A percentile compares a stretch with the other conserved stretches of the same genome.
Evolutionary conservation across 169 alveolate genomes (phyloP).

Genomic region (Eimeria tenella): DNA sequence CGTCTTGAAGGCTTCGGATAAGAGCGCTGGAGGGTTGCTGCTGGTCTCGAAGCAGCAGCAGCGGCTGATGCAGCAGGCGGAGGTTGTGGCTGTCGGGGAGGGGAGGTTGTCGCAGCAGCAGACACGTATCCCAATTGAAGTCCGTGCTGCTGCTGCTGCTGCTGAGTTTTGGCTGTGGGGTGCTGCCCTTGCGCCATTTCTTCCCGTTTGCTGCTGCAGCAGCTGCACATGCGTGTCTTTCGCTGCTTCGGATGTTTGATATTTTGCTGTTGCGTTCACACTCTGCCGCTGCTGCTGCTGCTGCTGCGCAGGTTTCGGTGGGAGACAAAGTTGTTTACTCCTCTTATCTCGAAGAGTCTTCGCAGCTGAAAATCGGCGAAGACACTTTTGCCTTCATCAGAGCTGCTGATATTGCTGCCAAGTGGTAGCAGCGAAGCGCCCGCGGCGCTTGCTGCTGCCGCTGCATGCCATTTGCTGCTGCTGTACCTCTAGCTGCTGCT

Average conservation of each 20-base stretch:
- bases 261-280: not conserved
- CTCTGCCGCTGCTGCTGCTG: not conserved
- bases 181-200: not conserved
- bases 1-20: conserved; percentile 38
- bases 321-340: conserved; percentile 64
- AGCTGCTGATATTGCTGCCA: conserved; percentile 57
- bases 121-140: conserved; percentile 45
- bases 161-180: not conserved
- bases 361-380: conserved; percentile 55
- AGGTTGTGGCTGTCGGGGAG: conserved; percentile 61
- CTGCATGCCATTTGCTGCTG: not conserved
- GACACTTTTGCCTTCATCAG: conserved; percentile 60
- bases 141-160: conserved; percentile 10
- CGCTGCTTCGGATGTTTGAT: not conserved
- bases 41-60: conserved; percentile 39
- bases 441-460: not conserved
- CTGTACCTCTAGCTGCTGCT: not conserved
- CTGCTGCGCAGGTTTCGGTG: not conserved
- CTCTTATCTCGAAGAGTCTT: conserved; percentile 45
- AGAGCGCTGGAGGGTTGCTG: conserved; percentile 73
- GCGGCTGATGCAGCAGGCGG: conserved; percentile 41
- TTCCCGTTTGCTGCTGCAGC: not conserved
- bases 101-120: conserved; percentile 43
- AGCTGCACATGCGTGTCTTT: not conserved
- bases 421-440: conserved; percentile 40